Base-by-base conservation (phyloP, 345 rosid genomes). In the Dipteronia dyeriana region DNA sequence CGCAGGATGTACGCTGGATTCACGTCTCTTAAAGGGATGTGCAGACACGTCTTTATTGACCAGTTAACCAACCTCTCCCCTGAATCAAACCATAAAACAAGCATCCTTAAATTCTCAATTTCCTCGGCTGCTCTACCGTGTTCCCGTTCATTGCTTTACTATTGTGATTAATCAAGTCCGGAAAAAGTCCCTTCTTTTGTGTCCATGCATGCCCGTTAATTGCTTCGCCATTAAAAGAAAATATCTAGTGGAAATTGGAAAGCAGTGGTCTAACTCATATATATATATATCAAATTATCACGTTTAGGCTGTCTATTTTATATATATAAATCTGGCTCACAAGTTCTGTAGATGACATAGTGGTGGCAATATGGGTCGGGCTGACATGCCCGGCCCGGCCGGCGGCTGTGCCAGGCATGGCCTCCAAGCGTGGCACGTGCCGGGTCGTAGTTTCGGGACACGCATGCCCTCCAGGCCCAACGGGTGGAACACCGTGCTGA, bases 11-110 rank as follows among this genome's bases (percentile, higher is more conserved):
- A 67, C 16, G 4, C 29, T 56, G 49, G 73, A 67, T 54, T 56
- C 56, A 41, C 19, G n/a, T 56, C 66, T 54, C 20, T 16, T 20
- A 0, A 23, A 10, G 43, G 65, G 51, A 34, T 38, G 49, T 9
- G 20, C 8, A 5, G 74, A 34, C 1, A 1, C 49, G 57, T 71
- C 75, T 71, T 12, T 71, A 17, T 70, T 60, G 74, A 38, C 72
- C 17, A 66, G 75, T 79, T 85, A 26, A 77, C n/a, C 56, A 86
- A 73, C 56, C 34, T 86, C 75, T 91, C 91, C 73, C 92, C 87
- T 91, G 78, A 31, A 31, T 31, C 38, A 1, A 51, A 23, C 34
- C 26, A 64, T 10, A 63, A 31, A 31, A 31, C 38, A 31, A 31
- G 0, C 4, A 31, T 31, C 34, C 34, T 31, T 31, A 31, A 31